These are phyloP conservation scores for Digitaria exilis DNA, from an alignment of 202 grass and related monocot species.

Conservation along the genomic window DNA sequence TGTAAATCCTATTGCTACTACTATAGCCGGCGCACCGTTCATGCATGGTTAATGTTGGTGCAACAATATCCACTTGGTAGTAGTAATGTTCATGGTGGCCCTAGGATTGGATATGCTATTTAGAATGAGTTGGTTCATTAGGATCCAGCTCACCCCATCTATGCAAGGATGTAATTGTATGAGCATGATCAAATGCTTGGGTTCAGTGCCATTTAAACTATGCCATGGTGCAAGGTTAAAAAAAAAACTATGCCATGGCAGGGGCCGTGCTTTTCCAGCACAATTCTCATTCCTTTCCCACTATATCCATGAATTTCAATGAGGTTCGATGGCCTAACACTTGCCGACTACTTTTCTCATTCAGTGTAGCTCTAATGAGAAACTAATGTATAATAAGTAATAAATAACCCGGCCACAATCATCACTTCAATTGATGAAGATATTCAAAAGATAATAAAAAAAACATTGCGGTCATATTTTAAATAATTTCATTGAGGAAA, in stretches of 20 bases:
- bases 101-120: background rate
- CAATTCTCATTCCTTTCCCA: background rate
- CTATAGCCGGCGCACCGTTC: too few relatives aligned
- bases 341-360: slow-evolving; percentile 22
- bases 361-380: background rate
- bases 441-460: background rate
- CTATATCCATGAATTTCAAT: background rate
- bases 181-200: background rate
- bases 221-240: too few relatives aligned
- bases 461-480: background rate
- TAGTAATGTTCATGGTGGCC: too few relatives aligned
- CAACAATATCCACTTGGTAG: too few relatives aligned
- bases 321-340: background rate
- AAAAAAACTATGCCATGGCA: background rate
- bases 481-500: slow-evolving; percentile 13
- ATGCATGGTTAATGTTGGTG: too few relatives aligned
- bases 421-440: background rate
- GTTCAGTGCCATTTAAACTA: background rate
- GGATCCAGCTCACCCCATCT: background rate
- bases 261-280: background rate
- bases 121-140: background rate
- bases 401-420: background rate
- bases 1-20: too few relatives aligned
- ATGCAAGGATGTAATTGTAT: background rate
- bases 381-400: background rate